These are phyloP conservation scores for Shiraia bambusicola DNA, from an alignment of 2,329 filamentous ascomycete genomes.

Conservation along the genomic window DNA sequence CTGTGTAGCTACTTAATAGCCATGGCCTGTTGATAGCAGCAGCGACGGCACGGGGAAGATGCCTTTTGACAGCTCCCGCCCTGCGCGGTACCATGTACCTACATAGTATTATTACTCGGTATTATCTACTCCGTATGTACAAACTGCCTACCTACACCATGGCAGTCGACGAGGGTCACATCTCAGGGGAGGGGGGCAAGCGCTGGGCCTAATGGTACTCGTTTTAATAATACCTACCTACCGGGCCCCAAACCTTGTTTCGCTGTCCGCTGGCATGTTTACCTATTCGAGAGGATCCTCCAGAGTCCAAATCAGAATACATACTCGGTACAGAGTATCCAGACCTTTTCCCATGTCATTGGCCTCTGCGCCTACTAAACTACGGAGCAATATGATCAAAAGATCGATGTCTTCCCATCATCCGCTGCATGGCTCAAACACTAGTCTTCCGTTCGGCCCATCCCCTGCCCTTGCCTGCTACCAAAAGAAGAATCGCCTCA, in stretches of 20 bases:
- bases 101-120: too few species aligned
- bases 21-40: too few species aligned
- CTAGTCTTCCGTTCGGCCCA: constrained; percentile 2
- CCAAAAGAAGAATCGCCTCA: constrained; percentile 11
- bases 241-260: constrained; percentile 31
- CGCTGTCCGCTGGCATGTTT: constrained; percentile 29
- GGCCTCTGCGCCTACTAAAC: constrained; percentile 14
- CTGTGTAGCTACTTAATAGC: background rate
- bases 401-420: background rate
- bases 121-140: background rate
- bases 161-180: too few species aligned
- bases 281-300: constrained; percentile 35
- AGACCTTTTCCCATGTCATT: constrained; percentile 1
- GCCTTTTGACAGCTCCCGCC: constrained; percentile 8
- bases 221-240: constrained; percentile 30
- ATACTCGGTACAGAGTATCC: too few species aligned
- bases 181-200: too few species aligned
- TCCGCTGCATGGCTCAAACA: too few species aligned
- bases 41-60: too few species aligned
- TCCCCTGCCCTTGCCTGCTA: constrained; percentile 3
- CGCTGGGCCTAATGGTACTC: constrained; percentile 32
- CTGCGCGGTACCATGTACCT: constrained; percentile 8
- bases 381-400: too few species aligned
- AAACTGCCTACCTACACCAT: too few species aligned
- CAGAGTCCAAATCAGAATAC: too few species aligned